Base-by-base conservation (phyloP, 2,329 filamentous ascomycete genomes). In the Coleophoma crateriformis region DNA sequence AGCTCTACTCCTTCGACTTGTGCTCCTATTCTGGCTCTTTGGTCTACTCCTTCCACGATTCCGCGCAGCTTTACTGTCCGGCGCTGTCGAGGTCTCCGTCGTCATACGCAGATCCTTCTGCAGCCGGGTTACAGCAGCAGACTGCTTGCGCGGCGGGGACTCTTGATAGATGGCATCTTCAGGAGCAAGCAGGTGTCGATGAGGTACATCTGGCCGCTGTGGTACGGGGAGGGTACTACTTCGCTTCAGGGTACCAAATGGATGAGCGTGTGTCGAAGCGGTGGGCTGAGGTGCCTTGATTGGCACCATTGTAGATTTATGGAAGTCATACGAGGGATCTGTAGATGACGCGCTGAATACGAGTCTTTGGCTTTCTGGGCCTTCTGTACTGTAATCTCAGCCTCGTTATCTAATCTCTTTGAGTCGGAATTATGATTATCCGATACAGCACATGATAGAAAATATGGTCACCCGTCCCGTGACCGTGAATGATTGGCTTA, bases 101-200 rank as follows among this genome's bases (percentile, higher is more conserved):
- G 58, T 57, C 53, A 63, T 62, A 27, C 58, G 60, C 51, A 69
- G 60, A 61, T 73, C 34, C 65, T 70, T 48, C 69, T 71, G 45
- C 66, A 70, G 58, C 68, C 74, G 62, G 46, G 64, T 67, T 14
- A 65, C 62, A 4, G 64, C 62, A 3, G 66, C 59, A 8, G 69
- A 68, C 46, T 71, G 70, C 45, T 68, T 67, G 48, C 81, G 77
- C 4, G 83, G 81, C 35, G 85, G 80, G 2, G 84, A 82, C 14
- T 76, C 67, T 13, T 77, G 71, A 61, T 82, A 78, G 68, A 89
- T 88, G 49, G 89, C 90, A 79, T 95, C 90, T 71, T 92, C 87
- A 14, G 90, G 90, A 4, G 88, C 85, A 39, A 95, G 82, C 54
- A 84, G 84, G 46, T 78, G 84, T 32, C 84, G 83, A 58, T 84